Conservation (phyloP, 192 early-diverging fungal genomes). For the Lunasporangiospora selenospora region DNA sequence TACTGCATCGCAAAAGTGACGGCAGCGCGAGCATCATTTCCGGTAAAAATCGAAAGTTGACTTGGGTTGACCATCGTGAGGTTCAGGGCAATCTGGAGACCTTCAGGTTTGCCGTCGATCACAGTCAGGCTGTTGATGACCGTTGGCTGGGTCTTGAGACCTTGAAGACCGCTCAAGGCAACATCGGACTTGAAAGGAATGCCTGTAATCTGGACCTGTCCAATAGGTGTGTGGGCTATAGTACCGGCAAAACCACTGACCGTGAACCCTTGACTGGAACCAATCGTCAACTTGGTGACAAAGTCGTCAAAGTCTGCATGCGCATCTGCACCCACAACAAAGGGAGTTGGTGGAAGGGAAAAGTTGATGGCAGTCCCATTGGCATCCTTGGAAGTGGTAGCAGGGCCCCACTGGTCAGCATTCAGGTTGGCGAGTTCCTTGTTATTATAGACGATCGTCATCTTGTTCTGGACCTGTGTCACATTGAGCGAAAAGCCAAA, state of each 20-base stretch:
- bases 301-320: conserved; percentile 61
- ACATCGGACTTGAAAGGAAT: conserved; percentile 62
- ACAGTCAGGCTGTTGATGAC: conserved; percentile 62
- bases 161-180: conserved; percentile 59
- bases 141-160: conserved; percentile 59
- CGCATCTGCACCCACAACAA: conserved; percentile 52
- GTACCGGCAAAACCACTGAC: conserved; percentile 58
- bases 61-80: conserved; percentile 56
- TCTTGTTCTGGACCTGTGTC: conserved; percentile 58
- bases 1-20: conserved; percentile 58
- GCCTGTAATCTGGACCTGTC: conserved; percentile 56
- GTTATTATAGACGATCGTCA: conserved; percentile 52
- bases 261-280: conserved; percentile 45
- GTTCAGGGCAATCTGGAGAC: conserved; percentile 51
- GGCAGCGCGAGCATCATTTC: conserved; percentile 54
- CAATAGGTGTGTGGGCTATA: conserved; percentile 60
- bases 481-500: conserved; percentile 68
- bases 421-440: conserved; percentile 45
- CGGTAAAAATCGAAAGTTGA: conserved; percentile 53
- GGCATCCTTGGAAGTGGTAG: conserved; percentile 51
- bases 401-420: conserved; percentile 41
- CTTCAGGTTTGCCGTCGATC: conserved; percentile 52
- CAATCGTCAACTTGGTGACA: conserved; percentile 55
- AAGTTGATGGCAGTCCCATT: conserved; percentile 55
- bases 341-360: conserved; percentile 49